These are phyloP conservation scores for Apiospora aurea DNA, from an alignment of 2,329 filamentous ascomycete genomes.

Conservation along the genomic window DNA sequence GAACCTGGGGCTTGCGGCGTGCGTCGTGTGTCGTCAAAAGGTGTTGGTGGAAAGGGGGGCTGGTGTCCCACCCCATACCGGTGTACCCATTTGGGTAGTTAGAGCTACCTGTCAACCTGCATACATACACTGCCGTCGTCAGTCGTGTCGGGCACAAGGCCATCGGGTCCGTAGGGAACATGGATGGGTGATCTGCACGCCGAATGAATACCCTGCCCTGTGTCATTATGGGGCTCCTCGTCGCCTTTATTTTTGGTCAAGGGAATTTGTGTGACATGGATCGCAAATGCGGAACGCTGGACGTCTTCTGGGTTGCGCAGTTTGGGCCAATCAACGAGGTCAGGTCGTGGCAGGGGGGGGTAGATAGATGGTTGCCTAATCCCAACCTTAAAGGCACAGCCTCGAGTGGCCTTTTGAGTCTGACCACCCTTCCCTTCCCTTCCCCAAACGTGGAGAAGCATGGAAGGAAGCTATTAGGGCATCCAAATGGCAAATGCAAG, in stretches of 20 bases:
- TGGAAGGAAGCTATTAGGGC: too few species aligned
- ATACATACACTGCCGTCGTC: not conserved
- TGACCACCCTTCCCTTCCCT: not conserved
- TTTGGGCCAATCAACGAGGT: not conserved
- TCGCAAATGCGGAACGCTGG: conserved; percentile 11
- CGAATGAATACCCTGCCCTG: not conserved
- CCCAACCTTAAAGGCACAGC: not conserved
- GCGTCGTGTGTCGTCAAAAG: not conserved
- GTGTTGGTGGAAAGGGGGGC: not conserved
- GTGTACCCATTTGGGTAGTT: not conserved
- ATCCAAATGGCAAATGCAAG: not conserved
- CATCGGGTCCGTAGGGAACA: not conserved
- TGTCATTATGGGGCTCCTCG: not conserved
- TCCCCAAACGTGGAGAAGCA: not conserved
- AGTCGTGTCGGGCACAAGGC: not conserved
- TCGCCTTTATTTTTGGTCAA: not conserved
- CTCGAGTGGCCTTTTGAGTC: not conserved
- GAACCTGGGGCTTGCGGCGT: not conserved
- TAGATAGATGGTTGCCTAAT: conserved; percentile 8
- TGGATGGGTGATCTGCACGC: not conserved
- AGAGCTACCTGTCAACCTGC: not conserved
- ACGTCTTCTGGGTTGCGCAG: not conserved
- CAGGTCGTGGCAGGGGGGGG: not conserved
- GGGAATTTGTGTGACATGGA: not conserved
- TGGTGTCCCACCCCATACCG: not conserved